These are phyloP conservation scores for Ampelomyces quisqualis DNA, from an alignment of 2,329 filamentous ascomycete species.

Conservation along the genomic window DNA sequence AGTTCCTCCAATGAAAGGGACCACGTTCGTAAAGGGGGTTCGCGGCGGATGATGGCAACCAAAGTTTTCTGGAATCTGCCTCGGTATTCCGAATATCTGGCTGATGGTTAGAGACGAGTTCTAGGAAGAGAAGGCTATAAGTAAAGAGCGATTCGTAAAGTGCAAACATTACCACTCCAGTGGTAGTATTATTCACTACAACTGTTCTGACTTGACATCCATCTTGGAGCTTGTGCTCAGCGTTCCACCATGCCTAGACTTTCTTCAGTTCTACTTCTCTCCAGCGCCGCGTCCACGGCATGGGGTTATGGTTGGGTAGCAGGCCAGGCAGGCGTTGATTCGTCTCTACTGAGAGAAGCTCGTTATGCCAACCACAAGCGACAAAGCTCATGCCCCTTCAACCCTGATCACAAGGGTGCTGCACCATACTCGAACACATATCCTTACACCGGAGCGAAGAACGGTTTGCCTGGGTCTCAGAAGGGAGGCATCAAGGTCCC, in stretches of 20 bases:
- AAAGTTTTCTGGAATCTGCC: background rate
- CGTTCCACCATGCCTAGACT: constrained; percentile 16
- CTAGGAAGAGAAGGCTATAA: background rate
- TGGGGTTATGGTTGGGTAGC: constrained; percentile 24
- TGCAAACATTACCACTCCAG: background rate
- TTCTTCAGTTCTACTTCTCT: constrained; percentile 16
- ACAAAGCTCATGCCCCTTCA: constrained; percentile 25
- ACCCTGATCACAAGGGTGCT: constrained; percentile 24
- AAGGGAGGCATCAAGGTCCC: constrained; percentile 49
- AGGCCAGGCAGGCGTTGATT: constrained; percentile 21
- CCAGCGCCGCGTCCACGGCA: constrained; percentile 14
- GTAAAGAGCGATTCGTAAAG: background rate
- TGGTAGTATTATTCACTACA: background rate
- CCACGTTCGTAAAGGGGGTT: background rate
- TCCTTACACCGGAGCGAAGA: constrained; percentile 49
- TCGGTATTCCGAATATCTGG: constrained; percentile 2
- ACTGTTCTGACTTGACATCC: background rate
- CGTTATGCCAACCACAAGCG: constrained; percentile 13
- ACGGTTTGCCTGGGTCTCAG: constrained; percentile 46
- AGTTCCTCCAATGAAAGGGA: constrained; percentile 1
- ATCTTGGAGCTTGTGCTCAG: background rate
- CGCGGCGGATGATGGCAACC: background rate
- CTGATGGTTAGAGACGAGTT: background rate
- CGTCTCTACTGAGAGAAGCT: constrained; percentile 12
- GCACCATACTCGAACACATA: constrained; percentile 19